phyloP scores from a whole-genome alignment of 2,329 filamentous ascomycete species.

The Westerdykella ornata region DNA sequence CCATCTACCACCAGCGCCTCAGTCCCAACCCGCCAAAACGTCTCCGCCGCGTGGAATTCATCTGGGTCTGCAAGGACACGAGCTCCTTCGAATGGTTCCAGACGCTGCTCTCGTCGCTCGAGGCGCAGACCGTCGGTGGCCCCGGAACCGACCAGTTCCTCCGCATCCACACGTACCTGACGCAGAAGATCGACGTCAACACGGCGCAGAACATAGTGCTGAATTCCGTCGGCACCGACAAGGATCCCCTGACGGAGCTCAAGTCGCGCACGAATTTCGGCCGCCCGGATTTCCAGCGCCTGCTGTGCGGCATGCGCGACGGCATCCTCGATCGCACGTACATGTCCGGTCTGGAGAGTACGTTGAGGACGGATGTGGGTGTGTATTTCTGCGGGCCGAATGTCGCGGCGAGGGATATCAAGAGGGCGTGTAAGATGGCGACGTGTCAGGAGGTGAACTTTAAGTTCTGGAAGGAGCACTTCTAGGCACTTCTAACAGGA shows the following conservation, averaged over 20 bases:
- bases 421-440: constrained; percentile 67
- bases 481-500: constrained; percentile 27
- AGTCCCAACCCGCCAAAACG: constrained; percentile 82
- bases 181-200: constrained; percentile 84
- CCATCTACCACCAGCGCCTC: constrained; percentile 94
- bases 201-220: constrained; percentile 95
- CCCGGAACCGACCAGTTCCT: constrained; percentile 73
- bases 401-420: constrained; percentile 71
- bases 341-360: constrained; percentile 71
- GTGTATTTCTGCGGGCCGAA: constrained; percentile 98
- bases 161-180: constrained; percentile 96
- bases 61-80: constrained; percentile 97
- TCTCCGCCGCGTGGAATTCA: constrained; percentile 92
- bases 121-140: constrained; percentile 67
- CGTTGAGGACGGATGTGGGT: constrained; percentile 75
- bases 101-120: constrained; percentile 80
- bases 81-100: constrained; percentile 99
- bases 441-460: constrained; percentile 77
- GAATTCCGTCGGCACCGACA: constrained; percentile 80
- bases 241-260: constrained; percentile 89
- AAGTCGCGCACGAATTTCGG: constrained; percentile 90
- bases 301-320: constrained; percentile 79
- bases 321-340: constrained; percentile 83
- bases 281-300: constrained; percentile 74
- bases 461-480: constrained; percentile 98